Base-by-base conservation (phyloP, 805 yeast species). In the Spathaspora girioi region DNA sequence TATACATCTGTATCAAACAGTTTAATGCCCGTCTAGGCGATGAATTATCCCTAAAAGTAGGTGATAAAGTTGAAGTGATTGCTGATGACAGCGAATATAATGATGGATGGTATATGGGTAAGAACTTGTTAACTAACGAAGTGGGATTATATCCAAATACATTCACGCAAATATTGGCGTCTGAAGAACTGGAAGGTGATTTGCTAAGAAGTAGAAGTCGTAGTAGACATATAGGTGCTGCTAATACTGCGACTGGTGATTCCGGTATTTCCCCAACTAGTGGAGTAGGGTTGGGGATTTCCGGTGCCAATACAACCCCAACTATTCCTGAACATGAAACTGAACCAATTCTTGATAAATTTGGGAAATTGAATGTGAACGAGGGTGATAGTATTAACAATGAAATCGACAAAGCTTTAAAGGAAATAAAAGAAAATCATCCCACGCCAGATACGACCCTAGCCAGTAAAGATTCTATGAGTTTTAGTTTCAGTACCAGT, bases 21-120 rank as follows among this genome's bases (percentile, higher is more conserved):
- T 94, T 94, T 69, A 77, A 78, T 45, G 90, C 96, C 45, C 79
- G 98, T 48, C 75, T 92, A 55, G 96, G 89, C 23, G 99, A 94
- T 69, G 99, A 94, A 68, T 75, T 94, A 40, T 82, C 84, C 45
- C 76, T 94, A 58, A 78, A 76, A 46, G 80, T 86, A 10, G 98
- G 97, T 26, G 97, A 94, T 64, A 84, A 82, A 54, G 78, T 94
- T 51, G 96, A 90, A 65, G 89, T 94, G 7, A 81, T 94, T 19
- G 89, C 96, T 43, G 97, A 91, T 68, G 99, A 94, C 69, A 81
- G 86, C 55, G 97, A 89, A 62, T 94, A 87, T 67, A 87, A 89
- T 60, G 98, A 94, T 68, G 97, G 98, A 15, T 94, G 99, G 99
- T 94, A 86, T 64, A 87, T 89, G 77, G 97, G 97, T 3, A 84